These are phyloP conservation scores for Fusarium nygamai DNA, from an alignment of 2,329 filamentous ascomycete genomes.

Conservation along the genomic window DNA sequence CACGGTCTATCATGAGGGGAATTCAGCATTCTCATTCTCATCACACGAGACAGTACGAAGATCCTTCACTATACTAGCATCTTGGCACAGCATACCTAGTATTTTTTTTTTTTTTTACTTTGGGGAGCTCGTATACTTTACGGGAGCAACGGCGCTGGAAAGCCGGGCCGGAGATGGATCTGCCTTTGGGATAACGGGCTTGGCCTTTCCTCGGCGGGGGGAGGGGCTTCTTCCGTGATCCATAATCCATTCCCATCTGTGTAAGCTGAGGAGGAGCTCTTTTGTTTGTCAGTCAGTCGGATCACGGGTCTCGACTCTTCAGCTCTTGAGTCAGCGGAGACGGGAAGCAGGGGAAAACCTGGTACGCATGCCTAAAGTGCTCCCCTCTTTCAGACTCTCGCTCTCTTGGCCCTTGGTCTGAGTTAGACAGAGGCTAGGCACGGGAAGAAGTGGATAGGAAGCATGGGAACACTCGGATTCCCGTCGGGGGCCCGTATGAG, in stretches of 20 bases:
- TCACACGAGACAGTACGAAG: conserved; percentile 6
- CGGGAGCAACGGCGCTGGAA: conserved; percentile 2
- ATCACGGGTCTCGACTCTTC: not conserved
- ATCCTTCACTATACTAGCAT: not conserved
- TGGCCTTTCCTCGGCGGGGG: not conserved
- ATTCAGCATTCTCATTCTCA: not conserved
- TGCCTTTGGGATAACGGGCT: not conserved
- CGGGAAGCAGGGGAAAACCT: conserved; percentile 17
- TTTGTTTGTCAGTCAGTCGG: not conserved
- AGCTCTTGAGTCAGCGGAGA: not conserved
- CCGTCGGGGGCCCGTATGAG: not conserved
- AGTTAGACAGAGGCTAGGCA: conserved; percentile 10
- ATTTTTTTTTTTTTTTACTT: not conserved
- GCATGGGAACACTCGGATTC: not conserved
- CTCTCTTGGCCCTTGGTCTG: not conserved
- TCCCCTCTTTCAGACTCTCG: not conserved
- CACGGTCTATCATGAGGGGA: not conserved
- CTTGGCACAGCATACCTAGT: conserved; percentile 5
- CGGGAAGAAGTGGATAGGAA: conserved; percentile 39
- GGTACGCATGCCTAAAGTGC: not conserved
- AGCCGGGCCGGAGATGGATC: not conserved
- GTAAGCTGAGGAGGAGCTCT: not conserved
- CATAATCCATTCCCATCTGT: not conserved
- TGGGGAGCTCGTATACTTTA: not conserved
- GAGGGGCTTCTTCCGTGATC: not conserved